These are phyloP conservation scores for Coniochaeta sp. DNA, from an alignment of 2,329 filamentous ascomycete species.

Conservation along the genomic window DNA sequence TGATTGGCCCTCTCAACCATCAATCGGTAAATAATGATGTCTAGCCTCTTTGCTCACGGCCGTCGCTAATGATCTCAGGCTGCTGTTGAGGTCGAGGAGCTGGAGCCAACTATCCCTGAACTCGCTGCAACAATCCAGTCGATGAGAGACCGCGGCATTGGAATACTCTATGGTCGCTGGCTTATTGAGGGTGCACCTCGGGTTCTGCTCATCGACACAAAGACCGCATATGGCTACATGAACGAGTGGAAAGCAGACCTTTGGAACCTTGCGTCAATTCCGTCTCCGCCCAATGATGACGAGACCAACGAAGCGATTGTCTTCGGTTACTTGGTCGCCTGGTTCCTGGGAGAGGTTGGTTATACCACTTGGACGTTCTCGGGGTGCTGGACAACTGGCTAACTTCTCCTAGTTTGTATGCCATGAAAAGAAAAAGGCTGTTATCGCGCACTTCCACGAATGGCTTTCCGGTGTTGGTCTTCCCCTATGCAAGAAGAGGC, in stretches of 20 bases:
- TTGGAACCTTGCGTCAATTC: slow-evolving; percentile 88
- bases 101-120: slow-evolving; percentile 75
- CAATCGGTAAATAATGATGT: slow-evolving; percentile 54
- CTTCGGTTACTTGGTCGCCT: slow-evolving; percentile 93
- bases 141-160: slow-evolving; percentile 88
- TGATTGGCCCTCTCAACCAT: slow-evolving; percentile 90
- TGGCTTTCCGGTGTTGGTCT: slow-evolving; percentile 94
- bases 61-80: slow-evolving; percentile 46
- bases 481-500: slow-evolving; percentile 84
- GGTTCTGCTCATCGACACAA: slow-evolving; percentile 90
- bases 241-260: slow-evolving; percentile 97
- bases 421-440: slow-evolving; percentile 83
- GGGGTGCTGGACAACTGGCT: slow-evolving; percentile 7
- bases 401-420: slow-evolving; percentile 64
- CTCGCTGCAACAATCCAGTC: slow-evolving; percentile 77
- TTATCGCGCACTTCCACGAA: slow-evolving; percentile 98
- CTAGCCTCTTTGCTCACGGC: slow-evolving; percentile 6
- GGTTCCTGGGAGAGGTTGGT: slow-evolving; percentile 93
- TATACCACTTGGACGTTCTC: background rate
- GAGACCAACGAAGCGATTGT: slow-evolving; percentile 98
- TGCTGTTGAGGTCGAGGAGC: slow-evolving; percentile 93
- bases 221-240: slow-evolving; percentile 82
- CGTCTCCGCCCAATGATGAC: slow-evolving; percentile 82
- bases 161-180: slow-evolving; percentile 91
- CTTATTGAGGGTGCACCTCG: slow-evolving; percentile 93